phyloP scores from a whole-genome alignment of 495 filamentous ascomycete species.

The Trichoderma gamsii region DNA sequence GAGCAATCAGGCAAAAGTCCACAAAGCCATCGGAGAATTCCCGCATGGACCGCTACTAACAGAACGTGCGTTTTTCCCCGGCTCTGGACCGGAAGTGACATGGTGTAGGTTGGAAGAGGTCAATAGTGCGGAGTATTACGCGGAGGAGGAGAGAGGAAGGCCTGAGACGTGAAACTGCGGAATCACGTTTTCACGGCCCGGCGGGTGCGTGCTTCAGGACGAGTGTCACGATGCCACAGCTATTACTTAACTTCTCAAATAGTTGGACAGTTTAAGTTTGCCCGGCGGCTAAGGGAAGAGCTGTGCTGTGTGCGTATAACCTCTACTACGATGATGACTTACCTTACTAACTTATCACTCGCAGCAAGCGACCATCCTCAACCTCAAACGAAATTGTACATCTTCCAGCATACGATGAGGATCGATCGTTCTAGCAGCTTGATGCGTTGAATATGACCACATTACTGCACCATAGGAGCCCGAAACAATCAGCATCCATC shows the following conservation, averaged over 20 bases:
- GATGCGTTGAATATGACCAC: no score
- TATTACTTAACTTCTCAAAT: no score
- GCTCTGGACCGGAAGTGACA: background rate
- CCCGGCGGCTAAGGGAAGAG: no score
- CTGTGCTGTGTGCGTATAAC: no score
- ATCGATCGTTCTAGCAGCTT: no score
- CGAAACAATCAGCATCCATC: background rate
- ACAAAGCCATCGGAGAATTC: background rate
- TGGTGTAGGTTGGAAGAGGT: background rate
- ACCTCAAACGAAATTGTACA: no score
- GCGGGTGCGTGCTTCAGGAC: background rate
- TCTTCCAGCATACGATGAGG: no score
- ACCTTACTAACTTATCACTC: no score
- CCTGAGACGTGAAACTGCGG: background rate
- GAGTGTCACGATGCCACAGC: background rate
- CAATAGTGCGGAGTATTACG: background rate
- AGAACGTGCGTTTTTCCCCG: background rate
- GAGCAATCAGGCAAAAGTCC: background rate
- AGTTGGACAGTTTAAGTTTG: no score
- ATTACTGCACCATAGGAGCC: background rate
- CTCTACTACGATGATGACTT: no score
- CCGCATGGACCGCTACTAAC: background rate
- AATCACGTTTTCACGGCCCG: conserved; percentile 10
- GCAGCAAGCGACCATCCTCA: no score
- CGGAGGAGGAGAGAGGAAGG: background rate